Conservation (phyloP, 345 rosid genomes). For the Triadica sebifera region DNA sequence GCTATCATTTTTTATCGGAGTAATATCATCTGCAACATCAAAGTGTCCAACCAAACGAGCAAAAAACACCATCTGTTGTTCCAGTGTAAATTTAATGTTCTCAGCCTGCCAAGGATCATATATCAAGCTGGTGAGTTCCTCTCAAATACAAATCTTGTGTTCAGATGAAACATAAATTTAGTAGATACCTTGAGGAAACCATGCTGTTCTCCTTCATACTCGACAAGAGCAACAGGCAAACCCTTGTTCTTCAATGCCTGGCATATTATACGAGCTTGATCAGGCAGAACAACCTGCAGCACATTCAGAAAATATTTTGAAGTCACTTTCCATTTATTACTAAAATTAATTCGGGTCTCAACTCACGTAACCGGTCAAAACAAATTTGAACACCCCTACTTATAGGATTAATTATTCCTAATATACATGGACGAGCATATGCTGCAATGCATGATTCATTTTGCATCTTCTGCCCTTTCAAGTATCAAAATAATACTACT, state of each 20-base stretch:
- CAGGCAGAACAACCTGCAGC: slow-evolving; percentile 82
- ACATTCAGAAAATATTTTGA: background rate
- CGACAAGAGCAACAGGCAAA: slow-evolving; percentile 89
- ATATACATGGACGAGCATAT: background rate
- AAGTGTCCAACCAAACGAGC: slow-evolving; percentile 72
- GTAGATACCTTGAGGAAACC: slow-evolving; percentile 84
- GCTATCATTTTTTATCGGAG: slow-evolving; percentile 70
- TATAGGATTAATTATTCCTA: background rate
- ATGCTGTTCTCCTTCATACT: slow-evolving; percentile 94
- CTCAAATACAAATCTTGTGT: background rate
- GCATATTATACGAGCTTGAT: slow-evolving; percentile 86
- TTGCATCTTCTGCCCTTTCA: background rate
- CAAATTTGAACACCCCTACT: too few species aligned
- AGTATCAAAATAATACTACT: slow-evolving; percentile 31
- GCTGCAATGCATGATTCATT: slow-evolving; percentile 30
- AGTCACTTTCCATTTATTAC: slow-evolving; percentile 62
- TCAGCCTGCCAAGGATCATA: slow-evolving; percentile 56
- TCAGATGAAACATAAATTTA: background rate
- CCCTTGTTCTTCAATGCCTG: slow-evolving; percentile 75
- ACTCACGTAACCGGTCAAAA: too few species aligned
- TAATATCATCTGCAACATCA: slow-evolving; percentile 68
- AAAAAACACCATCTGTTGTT: slow-evolving; percentile 89
- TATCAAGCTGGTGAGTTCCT: slow-evolving; percentile 7
- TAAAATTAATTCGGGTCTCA: slow-evolving; percentile 88
- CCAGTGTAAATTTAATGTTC: slow-evolving; percentile 85